Conservation (phyloP, 257 asterid species). For the Dorcoceras hygrometricum region DNA sequence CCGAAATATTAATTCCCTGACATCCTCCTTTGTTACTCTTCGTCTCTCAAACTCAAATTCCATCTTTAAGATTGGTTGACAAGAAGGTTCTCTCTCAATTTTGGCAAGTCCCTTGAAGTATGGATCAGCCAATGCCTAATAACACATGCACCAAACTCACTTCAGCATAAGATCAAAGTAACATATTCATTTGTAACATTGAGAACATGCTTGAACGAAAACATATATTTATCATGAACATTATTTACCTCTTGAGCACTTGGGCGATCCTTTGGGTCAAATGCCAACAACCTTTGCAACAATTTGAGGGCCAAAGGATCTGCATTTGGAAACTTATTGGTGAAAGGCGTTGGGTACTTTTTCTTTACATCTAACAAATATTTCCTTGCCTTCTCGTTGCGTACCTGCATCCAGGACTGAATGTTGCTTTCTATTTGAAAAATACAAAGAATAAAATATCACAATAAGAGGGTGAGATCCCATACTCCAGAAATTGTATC, state of each 20-base stretch:
- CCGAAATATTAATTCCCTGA: conserved; percentile 69
- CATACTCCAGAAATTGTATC: conserved; percentile 78
- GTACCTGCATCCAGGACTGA: conserved; percentile 55
- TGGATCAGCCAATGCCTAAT: conserved; percentile 87
- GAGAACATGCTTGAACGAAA: conserved; percentile 1
- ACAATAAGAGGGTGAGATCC: not conserved
- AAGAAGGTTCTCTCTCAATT: conserved; percentile 87
- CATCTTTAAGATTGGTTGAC: conserved; percentile 73
- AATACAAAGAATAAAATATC: conserved; percentile 10
- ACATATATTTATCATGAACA: not conserved
- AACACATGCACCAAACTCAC: conserved; percentile 27
- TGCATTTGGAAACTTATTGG: conserved; percentile 59
- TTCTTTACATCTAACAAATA: conserved; percentile 73
- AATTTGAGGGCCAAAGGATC: conserved; percentile 73
- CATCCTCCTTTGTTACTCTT: conserved; percentile 73
- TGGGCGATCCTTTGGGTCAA: conserved; percentile 92
- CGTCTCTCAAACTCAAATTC: conserved; percentile 92
- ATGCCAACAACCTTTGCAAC: conserved; percentile 71
- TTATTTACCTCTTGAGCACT: conserved; percentile 76
- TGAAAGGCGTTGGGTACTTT: conserved; percentile 54
- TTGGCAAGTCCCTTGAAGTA: conserved; percentile 86
- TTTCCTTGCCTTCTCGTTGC: conserved; percentile 93
- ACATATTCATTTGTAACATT: not conserved
- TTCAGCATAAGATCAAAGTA: conserved; percentile 15
- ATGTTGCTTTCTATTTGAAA: conserved; percentile 15